Conservation (phyloP, 352 stramenopile species). For the Globisporangium echinulatum region DNA sequence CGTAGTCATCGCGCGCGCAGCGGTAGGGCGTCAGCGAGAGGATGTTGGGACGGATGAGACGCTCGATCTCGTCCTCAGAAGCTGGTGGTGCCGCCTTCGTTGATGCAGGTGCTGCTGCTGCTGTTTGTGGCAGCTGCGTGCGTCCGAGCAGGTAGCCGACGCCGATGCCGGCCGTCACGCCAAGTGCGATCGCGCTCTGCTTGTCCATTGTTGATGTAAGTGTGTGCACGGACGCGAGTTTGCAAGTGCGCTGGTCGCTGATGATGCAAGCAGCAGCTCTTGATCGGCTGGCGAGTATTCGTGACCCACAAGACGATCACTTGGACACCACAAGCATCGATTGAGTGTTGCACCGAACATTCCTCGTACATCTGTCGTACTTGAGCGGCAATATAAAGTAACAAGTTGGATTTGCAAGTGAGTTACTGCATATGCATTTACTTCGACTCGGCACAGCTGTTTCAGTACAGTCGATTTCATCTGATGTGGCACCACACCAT, state of each 20-base stretch:
- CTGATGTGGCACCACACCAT: no score
- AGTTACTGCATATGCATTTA: no score
- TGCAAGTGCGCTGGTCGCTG: conserved; percentile 6
- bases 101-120: background rate
- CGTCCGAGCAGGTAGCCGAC: conserved; percentile 65
- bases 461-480: no score
- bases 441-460: no score
- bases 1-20: conserved; percentile 96
- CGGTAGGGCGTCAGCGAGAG: conserved; percentile 94
- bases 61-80: conserved; percentile 57
- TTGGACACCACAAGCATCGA: no score
- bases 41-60: conserved; percentile 96
- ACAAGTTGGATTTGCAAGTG: no score
- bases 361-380: no score
- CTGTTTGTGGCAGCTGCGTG: conserved; percentile 15
- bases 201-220: conserved; percentile 41
- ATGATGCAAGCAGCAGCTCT: background rate
- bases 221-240: background rate
- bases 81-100: conserved; percentile 1
- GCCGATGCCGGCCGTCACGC: conserved; percentile 55
- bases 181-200: conserved; percentile 48
- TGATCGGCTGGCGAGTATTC: background rate
- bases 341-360: no score
- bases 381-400: no score
- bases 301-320: background rate